These are phyloP conservation scores for Casuarina equisetifolia DNA, from an alignment of 306 rosid species.

Conservation along the genomic window DNA sequence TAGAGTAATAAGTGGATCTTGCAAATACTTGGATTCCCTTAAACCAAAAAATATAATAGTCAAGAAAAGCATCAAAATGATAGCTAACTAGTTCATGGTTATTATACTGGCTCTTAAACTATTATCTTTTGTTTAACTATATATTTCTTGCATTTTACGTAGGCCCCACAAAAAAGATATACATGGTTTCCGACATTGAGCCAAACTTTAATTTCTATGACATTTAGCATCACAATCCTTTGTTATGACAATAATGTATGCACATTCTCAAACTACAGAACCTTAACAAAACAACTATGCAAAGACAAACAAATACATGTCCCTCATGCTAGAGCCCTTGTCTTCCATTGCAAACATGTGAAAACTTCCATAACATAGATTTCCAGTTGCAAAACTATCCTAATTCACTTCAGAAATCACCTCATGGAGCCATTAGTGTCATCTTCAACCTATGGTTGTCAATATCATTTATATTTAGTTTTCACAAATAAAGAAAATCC, in stretches of 20 bases:
- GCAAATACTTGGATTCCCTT: not conserved
- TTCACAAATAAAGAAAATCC: not conserved
- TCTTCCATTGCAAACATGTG: not conserved
- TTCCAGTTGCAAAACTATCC: not conserved
- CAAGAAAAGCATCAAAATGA: not conserved
- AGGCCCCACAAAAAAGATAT: not conserved
- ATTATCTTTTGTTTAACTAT: not conserved
- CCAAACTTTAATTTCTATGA: not conserved
- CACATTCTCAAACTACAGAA: not conserved
- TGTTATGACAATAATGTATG: not conserved
- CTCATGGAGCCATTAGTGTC: not conserved
- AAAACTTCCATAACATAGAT: not conserved
- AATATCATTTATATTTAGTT: not conserved
- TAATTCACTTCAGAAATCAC: not conserved
- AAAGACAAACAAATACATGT: not conserved
- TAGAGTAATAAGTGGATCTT: not conserved
- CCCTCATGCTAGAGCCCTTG: not conserved
- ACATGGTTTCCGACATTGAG: not conserved
- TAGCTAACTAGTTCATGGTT: not conserved
- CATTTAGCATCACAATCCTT: not conserved
- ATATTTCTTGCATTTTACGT: not conserved
- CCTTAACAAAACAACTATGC: not conserved
- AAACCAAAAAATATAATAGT: not conserved
- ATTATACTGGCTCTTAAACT: too few species aligned
- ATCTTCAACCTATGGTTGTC: not conserved